Conservation (phyloP, 2,329 filamentous ascomycete species). For the Aspergillus ochraceus region DNA sequence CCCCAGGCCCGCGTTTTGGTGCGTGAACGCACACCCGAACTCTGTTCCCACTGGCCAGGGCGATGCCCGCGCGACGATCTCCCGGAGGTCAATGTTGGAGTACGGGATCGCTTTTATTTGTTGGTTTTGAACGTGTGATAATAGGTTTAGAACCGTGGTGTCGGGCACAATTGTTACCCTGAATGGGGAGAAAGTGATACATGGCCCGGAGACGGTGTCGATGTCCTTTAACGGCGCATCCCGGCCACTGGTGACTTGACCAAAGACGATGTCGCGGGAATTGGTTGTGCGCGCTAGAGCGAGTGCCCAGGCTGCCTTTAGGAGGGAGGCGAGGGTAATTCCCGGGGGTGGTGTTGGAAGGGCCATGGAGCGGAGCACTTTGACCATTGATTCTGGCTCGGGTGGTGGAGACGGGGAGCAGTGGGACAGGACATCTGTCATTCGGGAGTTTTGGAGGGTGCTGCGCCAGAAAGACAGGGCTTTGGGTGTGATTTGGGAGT, state of each 20-base stretch:
- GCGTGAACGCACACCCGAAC: no score
- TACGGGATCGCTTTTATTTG: no score
- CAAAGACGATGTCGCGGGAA: slow-evolving; percentile 42
- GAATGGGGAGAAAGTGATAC: background rate
- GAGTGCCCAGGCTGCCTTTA: slow-evolving; percentile 43
- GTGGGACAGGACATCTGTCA: background rate
- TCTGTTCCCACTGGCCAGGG: no score
- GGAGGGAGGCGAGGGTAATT: slow-evolving; percentile 32
- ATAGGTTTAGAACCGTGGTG: no score
- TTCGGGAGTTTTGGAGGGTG: background rate
- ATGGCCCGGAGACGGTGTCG: slow-evolving; percentile 40
- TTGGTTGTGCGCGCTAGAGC: slow-evolving; percentile 36
- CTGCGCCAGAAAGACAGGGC: background rate
- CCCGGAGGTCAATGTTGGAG: no score
- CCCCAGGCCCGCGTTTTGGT: no score
- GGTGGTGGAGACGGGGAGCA: background rate
- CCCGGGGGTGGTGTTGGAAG: slow-evolving; percentile 8
- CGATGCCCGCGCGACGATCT: no score
- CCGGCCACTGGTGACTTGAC: slow-evolving; percentile 42
- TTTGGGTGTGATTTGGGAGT: background rate
- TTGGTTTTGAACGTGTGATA: no score
- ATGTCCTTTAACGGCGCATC: slow-evolving; percentile 39
- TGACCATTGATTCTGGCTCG: background rate
- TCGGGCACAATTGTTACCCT: background rate
- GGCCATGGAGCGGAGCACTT: slow-evolving; percentile 2